Base-by-base conservation (phyloP, 495 filamentous ascomycete species). In the Hypomontagnella monticulosa region DNA sequence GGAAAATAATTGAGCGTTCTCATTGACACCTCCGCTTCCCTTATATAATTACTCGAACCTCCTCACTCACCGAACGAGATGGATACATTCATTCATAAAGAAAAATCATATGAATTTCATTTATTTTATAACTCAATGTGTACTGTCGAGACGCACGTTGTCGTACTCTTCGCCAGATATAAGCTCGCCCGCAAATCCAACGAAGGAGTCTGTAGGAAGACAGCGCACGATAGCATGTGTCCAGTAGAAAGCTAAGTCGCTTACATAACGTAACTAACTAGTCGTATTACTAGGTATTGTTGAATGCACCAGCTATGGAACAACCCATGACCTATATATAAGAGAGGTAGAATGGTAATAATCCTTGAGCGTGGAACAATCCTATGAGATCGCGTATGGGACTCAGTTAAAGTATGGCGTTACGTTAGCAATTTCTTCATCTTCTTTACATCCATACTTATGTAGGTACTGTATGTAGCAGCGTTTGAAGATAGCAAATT, bases 211-310 rank as follows among this genome's bases (percentile, higher is more conserved):
- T 27, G 23, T 6, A 27, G 2, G 6, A 27, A 6, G 23, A 27
- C 23, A 27, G 6, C 23, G 6, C 3, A 27, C 6, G 23, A 27
- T 3, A 27, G 23, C 23, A 27, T 27, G 23, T 27, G 6, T 6
- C 23, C 23, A 6, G 23, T 27, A 27, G 23, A 27, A 27, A 27
- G 1, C 37, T 23, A 53, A 34, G 4, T 15, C 19, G 53, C 53
- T 56, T 56, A 56, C 20, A 10, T 44, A 44, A 60, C 16, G n/a
- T 48, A 48, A n/a, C 7, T 32, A 37, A 32, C n/a, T 11, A 30
- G 20, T 30, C 34, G n/a, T n/a, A n/a, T n/a, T n/a, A 40, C 48
- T 3, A 34, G n/a, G n/a, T 55, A 49, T 16, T 7, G 23, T 38
- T n/a, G 23, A 33, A 59, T 32, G 48, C 46, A 0, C 0, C 27